Evolutionary conservation across 169 alveolate species (phyloP).

Genomic region (Sarcocystis neurona): DNA sequence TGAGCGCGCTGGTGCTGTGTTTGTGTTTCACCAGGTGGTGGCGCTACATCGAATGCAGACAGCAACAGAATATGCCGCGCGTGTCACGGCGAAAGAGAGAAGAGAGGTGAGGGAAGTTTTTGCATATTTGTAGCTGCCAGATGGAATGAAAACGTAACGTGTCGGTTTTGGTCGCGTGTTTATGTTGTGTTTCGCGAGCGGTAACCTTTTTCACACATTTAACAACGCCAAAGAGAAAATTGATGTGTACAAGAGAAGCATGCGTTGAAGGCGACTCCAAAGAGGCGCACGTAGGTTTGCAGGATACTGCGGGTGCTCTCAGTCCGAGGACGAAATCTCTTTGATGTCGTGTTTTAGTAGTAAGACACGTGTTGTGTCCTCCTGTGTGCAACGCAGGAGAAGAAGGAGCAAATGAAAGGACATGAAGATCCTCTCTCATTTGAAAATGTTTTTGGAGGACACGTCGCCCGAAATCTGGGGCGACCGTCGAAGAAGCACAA

Average conservation of each 20-base stretch:
- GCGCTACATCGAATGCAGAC: background rate
- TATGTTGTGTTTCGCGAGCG: too few species aligned
- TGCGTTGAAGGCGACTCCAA: background rate
- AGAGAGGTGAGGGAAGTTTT: background rate
- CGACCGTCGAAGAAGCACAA: background rate
- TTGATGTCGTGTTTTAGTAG: too few species aligned
- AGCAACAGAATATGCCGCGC: background rate
- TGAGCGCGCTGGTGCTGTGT: too few species aligned
- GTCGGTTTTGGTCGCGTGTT: too few species aligned
- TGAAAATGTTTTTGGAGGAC: background rate
- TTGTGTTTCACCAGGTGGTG: too few species aligned
- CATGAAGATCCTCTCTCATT: background rate
- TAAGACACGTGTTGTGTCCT: background rate
- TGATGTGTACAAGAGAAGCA: background rate
- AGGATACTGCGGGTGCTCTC: background rate
- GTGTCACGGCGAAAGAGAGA: background rate
- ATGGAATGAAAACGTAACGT: too few species aligned
- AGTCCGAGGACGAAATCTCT: too few species aligned
- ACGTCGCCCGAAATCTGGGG: background rate
- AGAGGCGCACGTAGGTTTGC: background rate
- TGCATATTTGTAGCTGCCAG: too few species aligned
- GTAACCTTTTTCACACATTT: too few species aligned
- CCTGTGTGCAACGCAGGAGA: background rate
- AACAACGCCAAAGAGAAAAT: background rate
- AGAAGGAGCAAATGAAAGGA: background rate